These are phyloP conservation scores for Mycena floridula DNA, from an alignment of 768 basidiomycete species.

Conservation along the genomic window DNA sequence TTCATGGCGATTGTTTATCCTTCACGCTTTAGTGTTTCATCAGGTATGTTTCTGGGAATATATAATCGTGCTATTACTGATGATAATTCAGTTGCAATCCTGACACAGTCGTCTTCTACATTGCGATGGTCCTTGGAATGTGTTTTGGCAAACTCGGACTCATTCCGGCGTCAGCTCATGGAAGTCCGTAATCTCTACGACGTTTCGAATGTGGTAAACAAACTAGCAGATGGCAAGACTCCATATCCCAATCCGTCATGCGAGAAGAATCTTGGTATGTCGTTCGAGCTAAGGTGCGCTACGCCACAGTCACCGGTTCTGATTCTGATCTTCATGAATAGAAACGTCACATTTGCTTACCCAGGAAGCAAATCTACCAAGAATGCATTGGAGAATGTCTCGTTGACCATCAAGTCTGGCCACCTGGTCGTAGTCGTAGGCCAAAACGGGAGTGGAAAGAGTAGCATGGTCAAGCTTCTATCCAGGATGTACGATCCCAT, in stretches of 20 bases:
- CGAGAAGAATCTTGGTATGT: not conserved
- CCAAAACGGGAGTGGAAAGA: slow-evolving; percentile 50
- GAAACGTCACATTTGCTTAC: slow-evolving; percentile 48
- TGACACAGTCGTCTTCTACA: not conserved
- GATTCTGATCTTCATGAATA: slow-evolving; percentile 15
- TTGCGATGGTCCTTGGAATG: not conserved
- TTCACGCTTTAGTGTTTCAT: not conserved
- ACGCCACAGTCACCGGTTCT: not conserved
- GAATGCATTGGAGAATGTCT: slow-evolving; percentile 32
- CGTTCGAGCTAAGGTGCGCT: slow-evolving; percentile 1
- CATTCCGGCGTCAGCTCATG: not conserved
- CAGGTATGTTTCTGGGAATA: no score
- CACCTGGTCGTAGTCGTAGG: slow-evolving; percentile 54
- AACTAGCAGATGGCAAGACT: not conserved
- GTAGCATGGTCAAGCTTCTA: slow-evolving; percentile 45
- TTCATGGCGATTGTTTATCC: slow-evolving; percentile 1
- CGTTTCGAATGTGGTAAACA: not conserved
- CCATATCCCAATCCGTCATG: not conserved
- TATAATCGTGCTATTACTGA: no score
- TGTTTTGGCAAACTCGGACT: not conserved
- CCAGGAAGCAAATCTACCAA: slow-evolving; percentile 27
- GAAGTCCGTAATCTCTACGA: slow-evolving; percentile 1
- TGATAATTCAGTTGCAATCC: slow-evolving; percentile 2
- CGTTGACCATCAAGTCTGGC: slow-evolving; percentile 38
- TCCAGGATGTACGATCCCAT: slow-evolving; percentile 42